Base-by-base conservation (phyloP, 192 early-diverging fungal genomes). In the Radiomyces spectabilis region DNA sequence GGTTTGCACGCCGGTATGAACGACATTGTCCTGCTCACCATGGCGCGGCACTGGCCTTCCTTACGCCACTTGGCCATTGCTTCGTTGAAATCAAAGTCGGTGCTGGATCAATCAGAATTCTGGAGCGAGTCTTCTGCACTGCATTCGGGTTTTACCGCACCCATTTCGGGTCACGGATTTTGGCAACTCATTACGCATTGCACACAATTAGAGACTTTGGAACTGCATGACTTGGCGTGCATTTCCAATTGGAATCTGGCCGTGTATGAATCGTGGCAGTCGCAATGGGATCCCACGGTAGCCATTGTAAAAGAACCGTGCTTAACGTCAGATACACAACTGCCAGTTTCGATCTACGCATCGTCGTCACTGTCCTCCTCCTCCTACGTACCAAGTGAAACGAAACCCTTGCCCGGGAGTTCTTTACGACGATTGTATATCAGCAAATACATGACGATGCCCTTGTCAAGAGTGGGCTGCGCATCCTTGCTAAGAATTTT, bases 361-460 rank as follows among this genome's bases (percentile, higher is more conserved):
- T n/a, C n/a, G n/a, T n/a, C n/a, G n/a, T n/a, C n/a, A n/a, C n/a
- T n/a, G 21, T 34, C 31, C 33, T 32, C 16, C 16, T 33, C 18
- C 30, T 10, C 42, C 13, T 19, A 44, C 4, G 27, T 25, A 13
- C n/a, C 21, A 8, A 44, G 27, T 10, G 16, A 29, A 19, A 37
- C 21, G 5, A 16, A 16, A 12, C 44, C 25, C 18, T 22, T 18
- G 30, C 49, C 33, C n/a, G 54, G 42, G 15, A 18, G 29, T 15
- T 46, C 55, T 1, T n/a, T 57, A 8, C 55, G 55, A 19, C 55
- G 40, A 59, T 51, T 57, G 29, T 53, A 51, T 2, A 53, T 77
- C 25, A 68, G 62, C 29, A 74, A 77, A 26, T 74, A 68, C 41
- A 71, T 73, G 16, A 68, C 71, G 0, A 53, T 55, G 1, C 75